These are phyloP conservation scores for Raphanus raphanistrum DNA, from an alignment of 345 rosid genomes.

Conservation along the genomic window DNA sequence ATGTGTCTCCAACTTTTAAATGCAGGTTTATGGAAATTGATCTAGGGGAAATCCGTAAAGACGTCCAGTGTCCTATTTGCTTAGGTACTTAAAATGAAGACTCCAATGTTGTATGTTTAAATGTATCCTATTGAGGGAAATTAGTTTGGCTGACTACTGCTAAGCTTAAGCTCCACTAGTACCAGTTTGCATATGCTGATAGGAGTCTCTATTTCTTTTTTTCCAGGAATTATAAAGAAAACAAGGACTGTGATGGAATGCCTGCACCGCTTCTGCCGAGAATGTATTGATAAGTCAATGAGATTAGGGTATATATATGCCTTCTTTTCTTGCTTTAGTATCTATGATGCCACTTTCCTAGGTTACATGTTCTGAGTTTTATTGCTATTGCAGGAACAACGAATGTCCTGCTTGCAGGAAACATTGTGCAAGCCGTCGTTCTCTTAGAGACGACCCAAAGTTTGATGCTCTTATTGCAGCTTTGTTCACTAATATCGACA, in stretches of 20 bases:
- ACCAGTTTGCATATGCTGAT: background rate
- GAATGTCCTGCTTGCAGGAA: constrained; percentile 90
- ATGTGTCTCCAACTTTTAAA: constrained; percentile 24
- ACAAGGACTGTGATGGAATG: constrained; percentile 93
- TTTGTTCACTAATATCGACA: constrained; percentile 65
- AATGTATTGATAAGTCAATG: constrained; percentile 88
- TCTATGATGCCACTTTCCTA: constrained; percentile 11
- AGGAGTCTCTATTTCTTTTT: constrained; percentile 9
- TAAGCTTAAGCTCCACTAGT: background rate
- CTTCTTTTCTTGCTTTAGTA: constrained; percentile 1
- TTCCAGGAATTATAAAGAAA: constrained; percentile 70
- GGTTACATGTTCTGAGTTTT: constrained; percentile 14
- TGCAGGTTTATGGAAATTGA: constrained; percentile 55
- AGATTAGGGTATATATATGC: constrained; percentile 58
- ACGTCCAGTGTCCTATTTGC: constrained; percentile 82
- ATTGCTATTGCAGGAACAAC: constrained; percentile 57
- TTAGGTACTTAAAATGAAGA: constrained; percentile 45
- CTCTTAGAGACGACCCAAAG: constrained; percentile 79
- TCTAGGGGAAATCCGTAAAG: constrained; percentile 63
- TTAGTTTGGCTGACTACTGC: background rate
- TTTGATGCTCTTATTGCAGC: constrained; percentile 80
- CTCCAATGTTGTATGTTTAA: background rate
- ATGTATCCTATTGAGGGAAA: background rate
- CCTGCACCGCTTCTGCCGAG: constrained; percentile 82
- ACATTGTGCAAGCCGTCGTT: constrained; percentile 80